Conservation (phyloP, 2,329 filamentous ascomycete genomes). For the Aschersonia sp. region DNA sequence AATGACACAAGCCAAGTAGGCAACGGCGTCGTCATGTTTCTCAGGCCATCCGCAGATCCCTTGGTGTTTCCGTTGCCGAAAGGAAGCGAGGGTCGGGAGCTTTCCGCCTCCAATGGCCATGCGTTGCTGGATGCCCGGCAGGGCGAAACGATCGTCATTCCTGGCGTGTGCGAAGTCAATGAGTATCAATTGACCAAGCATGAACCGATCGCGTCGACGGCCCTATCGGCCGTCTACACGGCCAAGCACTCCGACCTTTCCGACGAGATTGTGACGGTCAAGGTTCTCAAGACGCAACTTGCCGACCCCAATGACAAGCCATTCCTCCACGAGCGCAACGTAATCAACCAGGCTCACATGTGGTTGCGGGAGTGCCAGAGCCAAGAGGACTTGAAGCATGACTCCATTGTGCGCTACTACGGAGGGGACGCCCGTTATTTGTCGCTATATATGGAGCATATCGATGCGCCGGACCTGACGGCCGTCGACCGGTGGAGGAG, state of each 20-base stretch:
- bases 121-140: conserved; percentile 34
- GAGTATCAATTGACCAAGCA: conserved; percentile 39
- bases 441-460: conserved; percentile 46
- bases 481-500: conserved; percentile 34
- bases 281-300: conserved; percentile 41
- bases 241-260: conserved; percentile 36
- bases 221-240: conserved; percentile 40
- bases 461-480: conserved; percentile 40
- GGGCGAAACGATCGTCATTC: conserved; percentile 33
- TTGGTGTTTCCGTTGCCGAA: conserved; percentile 37
- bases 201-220: conserved; percentile 39
- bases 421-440: conserved; percentile 45
- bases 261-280: conserved; percentile 42
- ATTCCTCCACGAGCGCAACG: conserved; percentile 34
- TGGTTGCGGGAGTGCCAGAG: conserved; percentile 44
- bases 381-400: conserved; percentile 38
- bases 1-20: conserved; percentile 17
- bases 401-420: conserved; percentile 42
- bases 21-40: conserved; percentile 40
- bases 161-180: conserved; percentile 35
- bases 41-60: conserved; percentile 32
- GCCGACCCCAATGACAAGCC: conserved; percentile 26
- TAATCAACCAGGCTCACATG: conserved; percentile 44
- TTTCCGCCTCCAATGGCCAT: conserved; percentile 30
- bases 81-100: conserved; percentile 29